A percentile compares a stretch with the other conserved stretches of the same genome.
Evolutionary conservation across 2,329 filamentous ascomycete species (phyloP).

Genomic region (Aspergillus sp.): DNA sequence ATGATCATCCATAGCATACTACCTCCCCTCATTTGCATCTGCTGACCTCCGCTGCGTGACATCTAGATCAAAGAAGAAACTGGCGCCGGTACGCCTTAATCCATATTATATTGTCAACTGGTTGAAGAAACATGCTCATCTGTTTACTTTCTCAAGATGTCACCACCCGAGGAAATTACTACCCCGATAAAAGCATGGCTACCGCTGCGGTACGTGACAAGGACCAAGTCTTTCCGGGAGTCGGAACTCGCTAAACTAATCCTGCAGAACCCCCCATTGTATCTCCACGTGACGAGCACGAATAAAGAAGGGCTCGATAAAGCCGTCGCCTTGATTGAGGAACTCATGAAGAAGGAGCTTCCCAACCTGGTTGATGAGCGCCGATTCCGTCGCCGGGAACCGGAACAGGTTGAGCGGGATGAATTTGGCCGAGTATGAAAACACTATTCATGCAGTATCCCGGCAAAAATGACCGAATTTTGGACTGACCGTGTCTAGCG

Average conservation of each 20-base stretch:
- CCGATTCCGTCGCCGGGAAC: conserved; percentile 79
- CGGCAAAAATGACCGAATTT: neutral
- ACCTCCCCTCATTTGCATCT: conserved; percentile 73
- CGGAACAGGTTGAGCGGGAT: conserved; percentile 79
- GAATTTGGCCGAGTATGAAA: conserved; percentile 75
- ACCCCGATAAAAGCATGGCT: conserved; percentile 96
- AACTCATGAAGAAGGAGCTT: conserved; percentile 93
- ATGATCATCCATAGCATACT: conserved; percentile 56
- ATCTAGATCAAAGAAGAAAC: conserved; percentile 99
- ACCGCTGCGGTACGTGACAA: conserved; percentile 72
- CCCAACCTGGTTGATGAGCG: conserved; percentile 94
- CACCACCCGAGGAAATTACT: conserved; percentile 94
- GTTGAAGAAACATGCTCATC: conserved; percentile 59
- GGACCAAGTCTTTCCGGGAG: too few species aligned
- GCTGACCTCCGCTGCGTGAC: conserved; percentile 86
- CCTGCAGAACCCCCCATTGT: conserved; percentile 80
- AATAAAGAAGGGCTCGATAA: conserved; percentile 87
- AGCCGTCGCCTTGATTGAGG: conserved; percentile 83
- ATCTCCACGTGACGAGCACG: conserved; percentile 92
- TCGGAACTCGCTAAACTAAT: neutral
- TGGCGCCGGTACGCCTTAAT: conserved; percentile 89
- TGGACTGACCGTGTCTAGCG: conserved; percentile 55
- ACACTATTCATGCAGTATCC: neutral
- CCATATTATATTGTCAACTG: conserved; percentile 42
- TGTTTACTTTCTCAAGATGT: conserved; percentile 76